phyloP scores from a whole-genome alignment of 2,329 filamentous ascomycete species.

The Beauveria caledonica region DNA sequence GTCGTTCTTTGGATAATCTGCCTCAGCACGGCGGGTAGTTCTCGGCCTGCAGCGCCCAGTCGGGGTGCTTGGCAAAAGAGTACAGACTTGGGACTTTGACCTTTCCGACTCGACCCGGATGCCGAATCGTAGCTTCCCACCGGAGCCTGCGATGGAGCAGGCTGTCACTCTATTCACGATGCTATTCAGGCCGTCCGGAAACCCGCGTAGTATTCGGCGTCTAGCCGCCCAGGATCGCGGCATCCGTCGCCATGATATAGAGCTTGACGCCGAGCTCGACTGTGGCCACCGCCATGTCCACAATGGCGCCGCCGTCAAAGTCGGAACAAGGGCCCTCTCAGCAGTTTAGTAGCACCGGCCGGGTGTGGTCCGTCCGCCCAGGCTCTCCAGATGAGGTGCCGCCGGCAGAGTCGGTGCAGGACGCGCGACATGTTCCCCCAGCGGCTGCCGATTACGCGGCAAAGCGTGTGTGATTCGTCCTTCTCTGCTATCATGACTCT shows the following conservation, averaged over 20 bases:
- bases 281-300: constrained; percentile 45
- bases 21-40: constrained; percentile 51
- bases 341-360: constrained; percentile 53
- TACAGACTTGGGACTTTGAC: constrained; percentile 52
- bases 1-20: constrained; percentile 50
- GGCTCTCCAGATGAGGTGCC: constrained; percentile 50
- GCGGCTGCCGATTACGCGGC: constrained; percentile 48
- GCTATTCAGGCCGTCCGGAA: constrained; percentile 46
- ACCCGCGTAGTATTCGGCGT: constrained; percentile 45
- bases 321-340: constrained; percentile 57
- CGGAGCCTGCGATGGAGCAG: constrained; percentile 37
- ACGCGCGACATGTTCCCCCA: constrained; percentile 55
- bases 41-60: constrained; percentile 54
- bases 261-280: constrained; percentile 52
- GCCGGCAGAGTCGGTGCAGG: constrained; percentile 52
- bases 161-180: constrained; percentile 43
- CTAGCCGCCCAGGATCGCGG: constrained; percentile 56
- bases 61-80: constrained; percentile 52
- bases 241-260: constrained; percentile 56
- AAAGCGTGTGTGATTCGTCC: constrained; percentile 27
- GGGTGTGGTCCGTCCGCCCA: constrained; percentile 38
- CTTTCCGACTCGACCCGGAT: constrained; percentile 63
- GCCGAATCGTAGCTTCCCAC: constrained; percentile 47
- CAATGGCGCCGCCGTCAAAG: constrained; percentile 47
- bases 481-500: no score